Base-by-base conservation (phyloP, 352 stramenopile genomes). In the Globisporangium ultimum region DNA sequence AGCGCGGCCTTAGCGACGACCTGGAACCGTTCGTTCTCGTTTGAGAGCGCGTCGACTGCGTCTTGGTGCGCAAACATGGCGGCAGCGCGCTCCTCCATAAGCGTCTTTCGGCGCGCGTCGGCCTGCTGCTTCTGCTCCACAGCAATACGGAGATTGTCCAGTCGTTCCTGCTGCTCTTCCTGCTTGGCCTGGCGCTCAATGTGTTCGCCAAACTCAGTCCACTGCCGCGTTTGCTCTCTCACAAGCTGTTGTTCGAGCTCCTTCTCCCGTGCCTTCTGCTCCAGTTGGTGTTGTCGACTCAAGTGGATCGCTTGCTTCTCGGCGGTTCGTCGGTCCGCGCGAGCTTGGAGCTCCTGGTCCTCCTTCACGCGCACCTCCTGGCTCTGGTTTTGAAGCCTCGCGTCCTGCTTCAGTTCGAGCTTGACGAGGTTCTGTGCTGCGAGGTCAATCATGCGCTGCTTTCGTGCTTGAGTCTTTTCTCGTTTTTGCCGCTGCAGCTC, bases 401-500 rank as follows among this genome's bases (percentile, higher is more conserved):
- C 20, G 13, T 93, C 80, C n/a, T 73, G 74, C 48, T 84, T 71
- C 7, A 79, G 71, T 57, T 91, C 80, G 13, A 91, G 58, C 47
- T 89, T 78, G 28, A 91, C 55, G 21, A 95, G 58, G 48, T 90
- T 89, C 20, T 90, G 72, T 14, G 77, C 80, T 28, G 78, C 85
- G 54, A 91, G 67, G 49, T 95, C 81, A 47, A 95, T 92, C 85
- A 95, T 93, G 18, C 80, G 80, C 60, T 92, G 81, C 53, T 92
- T 92, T 48, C 81, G 68, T 36, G 80, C 70, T 38, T 88, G 77
- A 0, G 76, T 60, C 34, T 74, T 70, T 17, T 78, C 77, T 40
- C 78, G 74, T 51, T 91, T 92, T 38, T 85, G 68, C 3, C 65
- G 64, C 38, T 87, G 72, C 22, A 93, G 55, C 50, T 77, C 68